Base-by-base conservation (phyloP, 371 early-diverging fungal genomes). In the Mucor plumbeus region DNA sequence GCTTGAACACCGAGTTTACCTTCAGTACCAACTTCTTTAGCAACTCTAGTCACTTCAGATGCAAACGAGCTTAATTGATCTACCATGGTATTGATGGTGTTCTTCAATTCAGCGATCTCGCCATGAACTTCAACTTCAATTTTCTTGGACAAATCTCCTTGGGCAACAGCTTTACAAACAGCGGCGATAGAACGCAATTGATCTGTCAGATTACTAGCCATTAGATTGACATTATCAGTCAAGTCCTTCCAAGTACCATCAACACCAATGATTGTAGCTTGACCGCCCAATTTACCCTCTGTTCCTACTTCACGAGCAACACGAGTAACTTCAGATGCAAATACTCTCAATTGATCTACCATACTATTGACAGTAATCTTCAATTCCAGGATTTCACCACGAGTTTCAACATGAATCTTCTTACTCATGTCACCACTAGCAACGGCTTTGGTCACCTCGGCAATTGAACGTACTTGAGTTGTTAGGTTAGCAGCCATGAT, bases 231-330 rank as follows among this genome's bases (percentile, higher is more conserved):
- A 61, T 78, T 79, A 33, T 79, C 76, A 5, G 78, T 79, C 21
- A 82, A 26, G 31, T 79, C 76, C 58, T 85, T 86, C 89, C 89
- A 89, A 0, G 83, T 85, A 7, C 89, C 88, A 31, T 79, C 87
- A 0, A 88, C 87, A 48, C 76, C 83, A 13, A 76, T 59, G 5
- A 89, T 88, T 0, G 69, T 69, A 5, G 73, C 73, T 57, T 73
- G 73, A 13, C 73, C 73, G 33, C 73, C 73, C 14, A 73, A 47
- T 36, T 61, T 73, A 55, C 73, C 73, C 50, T 73, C 73, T 3
- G 73, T 73, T 13, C 73, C 73, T 1, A 73, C 73, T 61, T 73
- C 67, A 43, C 69, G 53, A 10, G 73, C 69, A 1, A 73, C 74
- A 60, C 74, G 62, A 0, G 74, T 73, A 0, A 73, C 74, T 44